Conservation (phyloP, 2,329 filamentous ascomycete genomes). For the Calonectria multiphialidica region DNA sequence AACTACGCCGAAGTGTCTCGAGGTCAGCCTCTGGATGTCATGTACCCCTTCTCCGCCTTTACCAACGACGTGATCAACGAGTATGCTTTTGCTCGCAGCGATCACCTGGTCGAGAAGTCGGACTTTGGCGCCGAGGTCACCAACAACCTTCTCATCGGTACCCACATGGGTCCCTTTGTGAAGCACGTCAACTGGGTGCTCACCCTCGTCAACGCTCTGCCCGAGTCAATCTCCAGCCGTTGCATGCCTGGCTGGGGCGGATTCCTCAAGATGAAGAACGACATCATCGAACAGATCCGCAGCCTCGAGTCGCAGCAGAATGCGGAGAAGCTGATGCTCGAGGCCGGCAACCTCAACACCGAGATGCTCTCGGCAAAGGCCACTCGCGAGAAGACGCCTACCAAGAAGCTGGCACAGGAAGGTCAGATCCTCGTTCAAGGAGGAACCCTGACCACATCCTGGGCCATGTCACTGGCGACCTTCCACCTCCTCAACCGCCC, state of each 20-base stretch:
- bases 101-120: constrained; percentile 48
- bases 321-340: constrained; percentile 48
- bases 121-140: constrained; percentile 52
- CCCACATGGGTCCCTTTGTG: constrained; percentile 51
- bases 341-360: constrained; percentile 49
- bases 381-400: constrained; percentile 48
- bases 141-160: constrained; percentile 51
- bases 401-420: constrained; percentile 52
- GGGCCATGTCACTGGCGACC: constrained; percentile 49
- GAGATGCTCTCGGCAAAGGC: constrained; percentile 49
- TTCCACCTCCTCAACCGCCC: constrained; percentile 52
- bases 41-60: constrained; percentile 54
- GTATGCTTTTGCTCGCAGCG: constrained; percentile 52
- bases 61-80: constrained; percentile 56
- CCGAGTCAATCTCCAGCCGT: constrained; percentile 50
- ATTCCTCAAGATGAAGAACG: constrained; percentile 54
- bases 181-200: constrained; percentile 53
- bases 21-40: constrained; percentile 48
- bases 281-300: constrained; percentile 51
- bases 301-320: constrained; percentile 50
- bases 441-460: constrained; percentile 56
- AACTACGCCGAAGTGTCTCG: constrained; percentile 42
- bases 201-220: constrained; percentile 49
- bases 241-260: constrained; percentile 51
- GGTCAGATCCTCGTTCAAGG: constrained; percentile 53